Evolutionary conservation across 1,284 basidiomycete species (phyloP), one percentile per base, ranked within the genome.

Genomic region (Sporisorium scitamineum): DNA sequence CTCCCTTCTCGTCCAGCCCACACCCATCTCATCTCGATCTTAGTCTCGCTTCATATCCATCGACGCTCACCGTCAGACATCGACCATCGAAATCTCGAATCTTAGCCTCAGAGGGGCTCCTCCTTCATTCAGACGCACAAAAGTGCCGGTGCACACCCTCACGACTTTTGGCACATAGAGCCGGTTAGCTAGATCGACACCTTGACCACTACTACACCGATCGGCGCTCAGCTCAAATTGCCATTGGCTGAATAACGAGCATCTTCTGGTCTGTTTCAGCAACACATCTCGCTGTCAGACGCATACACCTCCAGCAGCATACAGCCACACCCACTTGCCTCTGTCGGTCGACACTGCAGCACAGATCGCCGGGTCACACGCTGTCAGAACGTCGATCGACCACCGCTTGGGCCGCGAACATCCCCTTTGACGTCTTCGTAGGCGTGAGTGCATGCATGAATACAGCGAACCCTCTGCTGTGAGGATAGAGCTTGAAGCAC

Each of bases 361-460:
- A 20, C 39, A 20, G 39, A 9, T 42, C 39, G 18, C 14, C 39
- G n/a, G n/a, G n/a, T 20, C 10, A 5, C n/a, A n/a, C 14, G n/a
- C 39, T 42, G n/a, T 42, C 14, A 1, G 16, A 20, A 20, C 39
- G 3, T 42, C 39, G 39, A 42, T 9, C 39, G n/a, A 42, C 39
- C 13, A 42, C 10, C 18, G 39, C 39, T 42, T n/a, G 39, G 39
- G 39, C 39, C 39, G 14, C 2, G 7, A 16, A 20, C 39, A 39
- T 20, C n/a, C 5, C 39, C 39, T 42, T 42, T 42, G 39, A 20
- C 39, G 39, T n/a, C 18, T 16, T 20, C 20, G 39, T 9, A 42
- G 39, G 39, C 39, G 39, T n/a, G 39, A 42, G n/a, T 42, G 39
- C 39, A 42, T 42, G 39, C 39, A 42, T 42, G 39, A 42, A 42